phyloP scores from a whole-genome alignment of 306 rosid species.

The Notholithocarpus densiflorus region DNA sequence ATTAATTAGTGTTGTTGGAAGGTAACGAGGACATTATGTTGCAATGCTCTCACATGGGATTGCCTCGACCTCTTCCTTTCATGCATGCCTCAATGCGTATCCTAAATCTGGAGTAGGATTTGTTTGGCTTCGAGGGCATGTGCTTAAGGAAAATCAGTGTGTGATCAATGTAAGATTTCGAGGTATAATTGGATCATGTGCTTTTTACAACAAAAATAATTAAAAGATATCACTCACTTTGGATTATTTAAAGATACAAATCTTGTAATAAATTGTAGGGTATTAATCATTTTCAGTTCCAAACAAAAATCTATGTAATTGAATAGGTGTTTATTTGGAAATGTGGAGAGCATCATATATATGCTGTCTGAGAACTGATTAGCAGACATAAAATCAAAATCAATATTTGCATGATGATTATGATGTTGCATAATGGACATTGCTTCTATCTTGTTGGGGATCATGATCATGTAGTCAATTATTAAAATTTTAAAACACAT shows the following conservation, averaged over 20 bases:
- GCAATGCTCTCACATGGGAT: conserved; percentile 2
- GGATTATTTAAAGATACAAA: conserved; percentile 23
- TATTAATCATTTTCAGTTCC: conserved; percentile 18
- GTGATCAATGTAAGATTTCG: conserved; percentile 18
- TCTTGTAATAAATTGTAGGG: conserved; percentile 23
- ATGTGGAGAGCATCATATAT: conserved; percentile 4
- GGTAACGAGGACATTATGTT: neutral
- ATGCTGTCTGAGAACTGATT: conserved; percentile 24
- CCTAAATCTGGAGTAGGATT: conserved; percentile 17
- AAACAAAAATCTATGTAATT: conserved; percentile 1
- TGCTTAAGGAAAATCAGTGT: conserved; percentile 24
- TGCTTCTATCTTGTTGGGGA: no score
- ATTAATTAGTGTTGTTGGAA: neutral
- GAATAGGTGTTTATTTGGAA: neutral
- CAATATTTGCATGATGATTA: neutral
- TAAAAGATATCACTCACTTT: conserved; percentile 12
- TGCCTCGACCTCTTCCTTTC: neutral
- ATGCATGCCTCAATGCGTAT: conserved; percentile 8
- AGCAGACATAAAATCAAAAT: conserved; percentile 21
- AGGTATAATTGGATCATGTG: conserved; percentile 27
- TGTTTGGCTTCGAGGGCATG: conserved; percentile 7
- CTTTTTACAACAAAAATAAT: conserved; percentile 6
- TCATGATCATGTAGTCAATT: no score
- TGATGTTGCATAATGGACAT: neutral
- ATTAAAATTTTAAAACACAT: no score